A percentile compares a stretch with the other conserved stretches of the same genome.
These are phyloP conservation scores for Erythrophleum fordii DNA, from an alignment of 306 rosid genomes.

Conservation along the genomic window DNA sequence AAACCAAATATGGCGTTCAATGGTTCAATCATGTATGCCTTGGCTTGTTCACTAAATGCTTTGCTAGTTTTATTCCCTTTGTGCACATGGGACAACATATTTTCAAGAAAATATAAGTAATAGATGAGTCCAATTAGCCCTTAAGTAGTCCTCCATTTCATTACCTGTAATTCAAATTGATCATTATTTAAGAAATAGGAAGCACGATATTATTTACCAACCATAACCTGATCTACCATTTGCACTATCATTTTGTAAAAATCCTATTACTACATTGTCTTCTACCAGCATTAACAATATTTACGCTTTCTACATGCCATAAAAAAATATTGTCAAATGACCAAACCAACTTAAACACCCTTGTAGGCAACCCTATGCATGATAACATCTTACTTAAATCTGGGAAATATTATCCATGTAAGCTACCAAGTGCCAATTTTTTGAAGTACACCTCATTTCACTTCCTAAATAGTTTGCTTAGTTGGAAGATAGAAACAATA, in stretches of 20 bases:
- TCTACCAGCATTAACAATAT: background rate
- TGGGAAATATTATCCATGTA: background rate
- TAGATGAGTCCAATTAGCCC: conserved; percentile 66
- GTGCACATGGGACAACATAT: conserved; percentile 54
- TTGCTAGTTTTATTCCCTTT: conserved; percentile 55
- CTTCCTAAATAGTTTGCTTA: background rate
- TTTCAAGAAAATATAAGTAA: conserved; percentile 55
- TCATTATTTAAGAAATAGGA: conserved; percentile 14
- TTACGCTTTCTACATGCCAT: background rate
- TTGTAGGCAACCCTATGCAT: background rate
- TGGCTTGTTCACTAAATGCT: conserved; percentile 48
- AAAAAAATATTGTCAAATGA: too few species aligned
- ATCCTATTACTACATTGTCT: background rate
- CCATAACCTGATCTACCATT: conserved; percentile 5
- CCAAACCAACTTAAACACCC: too few species aligned
- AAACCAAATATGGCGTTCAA: conserved; percentile 58
- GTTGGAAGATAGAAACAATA: conserved; percentile 8
- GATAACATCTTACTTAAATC: conserved; percentile 7
- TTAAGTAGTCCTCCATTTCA: conserved; percentile 52
- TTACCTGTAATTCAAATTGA: conserved; percentile 43
- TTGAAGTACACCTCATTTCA: conserved; percentile 4
- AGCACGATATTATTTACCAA: background rate
- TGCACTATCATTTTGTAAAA: background rate
- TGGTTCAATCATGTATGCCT: conserved; percentile 57
- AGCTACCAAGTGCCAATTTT: conserved; percentile 9